Percentiles rank a stretch among this genome's conserved stretches.
phyloP scores from a whole-genome alignment of 129 eudicot genomes.

The Artemisia annua region DNA sequence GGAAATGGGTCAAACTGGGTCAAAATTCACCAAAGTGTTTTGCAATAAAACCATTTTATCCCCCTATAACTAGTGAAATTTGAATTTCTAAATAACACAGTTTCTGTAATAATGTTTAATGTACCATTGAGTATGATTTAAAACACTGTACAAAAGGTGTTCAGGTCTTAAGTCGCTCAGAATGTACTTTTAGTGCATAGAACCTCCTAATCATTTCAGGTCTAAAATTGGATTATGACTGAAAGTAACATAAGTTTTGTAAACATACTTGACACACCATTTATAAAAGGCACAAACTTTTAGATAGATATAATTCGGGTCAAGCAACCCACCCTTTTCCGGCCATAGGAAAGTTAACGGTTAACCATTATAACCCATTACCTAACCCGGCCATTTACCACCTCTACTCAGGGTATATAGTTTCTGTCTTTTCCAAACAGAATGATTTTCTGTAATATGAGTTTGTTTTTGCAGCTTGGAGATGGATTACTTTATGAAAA shows the following conservation, averaged over 20 bases:
- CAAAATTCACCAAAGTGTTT: too few relatives aligned
- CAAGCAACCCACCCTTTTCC: background rate
- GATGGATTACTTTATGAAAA: constrained; percentile 80
- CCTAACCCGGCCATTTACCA: background rate
- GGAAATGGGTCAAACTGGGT: too few relatives aligned
- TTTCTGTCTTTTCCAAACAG: background rate
- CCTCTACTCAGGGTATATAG: background rate
- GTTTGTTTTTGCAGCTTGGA: constrained; percentile 65
- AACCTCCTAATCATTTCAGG: background rate
- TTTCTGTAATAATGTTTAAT: too few relatives aligned
- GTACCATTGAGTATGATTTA: too few relatives aligned
- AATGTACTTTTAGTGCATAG: too few relatives aligned
- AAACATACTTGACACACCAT: background rate
- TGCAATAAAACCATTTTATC: too few relatives aligned
- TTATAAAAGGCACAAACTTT: background rate
- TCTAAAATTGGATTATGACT: background rate
- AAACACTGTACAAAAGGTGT: too few relatives aligned
- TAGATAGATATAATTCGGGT: background rate
- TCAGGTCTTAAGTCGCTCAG: too few relatives aligned
- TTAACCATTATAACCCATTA: background rate
- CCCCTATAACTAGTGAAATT: too few relatives aligned
- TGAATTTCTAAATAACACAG: too few relatives aligned
- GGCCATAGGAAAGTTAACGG: too few relatives aligned
- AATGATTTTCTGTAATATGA: constrained; percentile 3
- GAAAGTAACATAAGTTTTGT: background rate